Evolutionary conservation across 2,329 filamentous ascomycete genomes (phyloP).

Genomic region (Colletotrichum sp.): DNA sequence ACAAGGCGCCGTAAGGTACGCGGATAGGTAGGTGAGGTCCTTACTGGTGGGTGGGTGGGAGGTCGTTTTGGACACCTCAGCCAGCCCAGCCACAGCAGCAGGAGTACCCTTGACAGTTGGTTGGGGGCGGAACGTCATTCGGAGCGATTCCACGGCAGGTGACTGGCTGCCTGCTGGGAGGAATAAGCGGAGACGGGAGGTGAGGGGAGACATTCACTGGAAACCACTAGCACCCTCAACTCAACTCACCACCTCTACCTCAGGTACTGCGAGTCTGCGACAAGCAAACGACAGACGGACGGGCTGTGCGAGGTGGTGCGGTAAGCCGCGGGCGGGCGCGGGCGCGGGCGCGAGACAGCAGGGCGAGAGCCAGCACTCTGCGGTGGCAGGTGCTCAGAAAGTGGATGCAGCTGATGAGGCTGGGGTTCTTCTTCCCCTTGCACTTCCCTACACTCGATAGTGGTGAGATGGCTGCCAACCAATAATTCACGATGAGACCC

Average conservation of each 20-base stretch:
- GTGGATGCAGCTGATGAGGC: background rate
- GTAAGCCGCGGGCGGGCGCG: conserved; percentile 6
- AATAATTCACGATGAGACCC: background rate
- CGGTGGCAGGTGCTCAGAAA: conserved; percentile 1
- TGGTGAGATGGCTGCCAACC: background rate
- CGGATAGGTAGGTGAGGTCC: background rate
- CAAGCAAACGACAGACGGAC: background rate
- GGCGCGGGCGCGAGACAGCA: background rate
- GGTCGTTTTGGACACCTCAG: conserved; percentile 3
- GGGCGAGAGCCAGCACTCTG: background rate
- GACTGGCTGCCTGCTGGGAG: background rate
- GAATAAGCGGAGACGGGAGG: background rate
- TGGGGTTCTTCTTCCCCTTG: background rate
- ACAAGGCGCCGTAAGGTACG: background rate
- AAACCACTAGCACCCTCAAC: background rate
- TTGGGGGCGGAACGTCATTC: conserved; percentile 18
- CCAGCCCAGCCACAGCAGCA: conserved; percentile 7
- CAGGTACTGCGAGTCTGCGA: background rate
- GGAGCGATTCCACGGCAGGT: background rate
- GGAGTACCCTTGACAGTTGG: background rate
- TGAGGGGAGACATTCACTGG: background rate
- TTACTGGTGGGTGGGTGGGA: background rate
- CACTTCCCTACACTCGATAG: background rate
- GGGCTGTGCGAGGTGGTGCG: conserved; percentile 7
- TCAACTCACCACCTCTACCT: background rate